Evolutionary conservation across 1,139 yeast species (phyloP).

Genomic region (Saccharomycopsis crataegensis): DNA sequence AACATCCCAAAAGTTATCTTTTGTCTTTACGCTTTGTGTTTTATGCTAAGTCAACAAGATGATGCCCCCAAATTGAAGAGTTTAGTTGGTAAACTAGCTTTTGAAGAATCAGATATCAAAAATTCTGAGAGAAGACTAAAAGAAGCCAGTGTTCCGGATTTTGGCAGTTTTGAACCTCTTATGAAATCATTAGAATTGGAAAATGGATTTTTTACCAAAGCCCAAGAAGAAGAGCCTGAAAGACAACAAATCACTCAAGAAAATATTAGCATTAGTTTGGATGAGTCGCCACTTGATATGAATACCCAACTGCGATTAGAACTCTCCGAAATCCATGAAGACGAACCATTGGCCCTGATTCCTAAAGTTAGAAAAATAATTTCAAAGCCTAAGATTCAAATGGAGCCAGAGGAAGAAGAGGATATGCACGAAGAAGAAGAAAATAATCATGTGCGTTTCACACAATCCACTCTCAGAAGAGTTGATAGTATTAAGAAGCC

Average conservation of each 20-base stretch:
- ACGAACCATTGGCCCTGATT: neutral
- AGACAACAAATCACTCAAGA: neutral
- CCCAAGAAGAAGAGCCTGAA: conserved; percentile 3
- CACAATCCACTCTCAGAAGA: conserved; percentile 17
- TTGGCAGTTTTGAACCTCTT: conserved; percentile 11
- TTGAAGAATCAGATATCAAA: conserved; percentile 59
- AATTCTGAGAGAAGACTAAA: conserved; percentile 22
- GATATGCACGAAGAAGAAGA: neutral
- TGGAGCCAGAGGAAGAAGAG: conserved; percentile 4
- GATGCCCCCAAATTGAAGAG: conserved; percentile 57
- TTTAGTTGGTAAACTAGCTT: conserved; percentile 55
- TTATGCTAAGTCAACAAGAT: conserved; percentile 48
- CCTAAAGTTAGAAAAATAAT: neutral
- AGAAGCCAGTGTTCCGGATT: conserved; percentile 16
- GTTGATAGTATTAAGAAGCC: conserved; percentile 16
- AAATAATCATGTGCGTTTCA: conserved; percentile 7
- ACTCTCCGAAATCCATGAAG: neutral
- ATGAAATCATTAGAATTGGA: conserved; percentile 13
- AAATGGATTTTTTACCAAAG: conserved; percentile 8
- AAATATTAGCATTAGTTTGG: neutral
- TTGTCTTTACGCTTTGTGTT: conserved; percentile 84
- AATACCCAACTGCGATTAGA: neutral
- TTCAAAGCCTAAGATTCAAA: neutral
- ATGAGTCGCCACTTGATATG: neutral
- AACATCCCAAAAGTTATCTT: conserved; percentile 92